Evolutionary conservation across 1,284 basidiomycete species (phyloP).

Genomic region (Cutaneotrichosporon sp.): DNA sequence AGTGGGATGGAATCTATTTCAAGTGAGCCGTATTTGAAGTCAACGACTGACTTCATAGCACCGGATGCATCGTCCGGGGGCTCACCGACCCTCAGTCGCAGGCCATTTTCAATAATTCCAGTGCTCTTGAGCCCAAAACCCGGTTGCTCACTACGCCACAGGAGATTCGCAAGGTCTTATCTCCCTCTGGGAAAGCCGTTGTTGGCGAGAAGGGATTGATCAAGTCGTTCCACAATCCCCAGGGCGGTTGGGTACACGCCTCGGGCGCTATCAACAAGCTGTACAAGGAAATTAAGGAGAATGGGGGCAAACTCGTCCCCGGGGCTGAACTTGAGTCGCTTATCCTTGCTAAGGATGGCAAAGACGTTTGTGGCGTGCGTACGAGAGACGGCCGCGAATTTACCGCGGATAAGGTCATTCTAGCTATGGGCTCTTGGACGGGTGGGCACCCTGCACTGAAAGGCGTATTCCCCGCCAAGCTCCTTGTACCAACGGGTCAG

Average conservation of each 20-base stretch:
- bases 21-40: conserved; percentile 54
- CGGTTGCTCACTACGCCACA: conserved; percentile 11
- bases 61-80: neutral
- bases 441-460: neutral
- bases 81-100: neutral
- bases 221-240: conserved; percentile 59
- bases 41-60: neutral
- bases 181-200: conserved; percentile 2
- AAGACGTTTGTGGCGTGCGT: conserved; percentile 13
- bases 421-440: conserved; percentile 28
- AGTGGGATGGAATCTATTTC: conserved; percentile 67
- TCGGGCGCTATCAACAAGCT: conserved; percentile 59
- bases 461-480: conserved; percentile 2
- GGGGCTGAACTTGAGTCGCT: conserved; percentile 53
- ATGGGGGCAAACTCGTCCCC: conserved; percentile 58
- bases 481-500: conserved; percentile 53
- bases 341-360: neutral
- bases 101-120: conserved; percentile 5
- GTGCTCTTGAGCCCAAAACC: conserved; percentile 7
- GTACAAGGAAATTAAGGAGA: conserved; percentile 39
- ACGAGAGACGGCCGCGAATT: conserved; percentile 23
- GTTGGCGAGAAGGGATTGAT: neutral
- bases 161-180: conserved; percentile 9
- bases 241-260: conserved; percentile 77
- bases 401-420: conserved; percentile 23